Evolutionary conservation across 441 rosid species (phyloP).

Genomic region (Flueggea neowawraea): DNA sequence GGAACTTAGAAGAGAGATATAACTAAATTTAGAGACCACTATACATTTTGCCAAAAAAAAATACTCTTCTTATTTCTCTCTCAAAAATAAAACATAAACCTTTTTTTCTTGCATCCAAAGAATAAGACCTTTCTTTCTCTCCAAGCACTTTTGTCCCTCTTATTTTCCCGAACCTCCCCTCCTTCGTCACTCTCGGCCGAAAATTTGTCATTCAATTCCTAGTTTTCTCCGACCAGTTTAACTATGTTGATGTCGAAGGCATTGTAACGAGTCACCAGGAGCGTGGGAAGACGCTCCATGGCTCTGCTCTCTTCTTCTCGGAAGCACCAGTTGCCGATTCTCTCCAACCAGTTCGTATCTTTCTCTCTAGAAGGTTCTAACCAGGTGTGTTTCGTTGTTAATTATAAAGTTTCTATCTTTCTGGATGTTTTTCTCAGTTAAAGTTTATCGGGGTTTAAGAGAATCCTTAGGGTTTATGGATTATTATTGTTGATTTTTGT

Average conservation of each 20-base stretch:
- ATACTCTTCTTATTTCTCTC: neutral
- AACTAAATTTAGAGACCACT: too few relatives aligned
- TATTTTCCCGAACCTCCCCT: neutral
- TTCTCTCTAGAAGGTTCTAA: slow-evolving; percentile 24
- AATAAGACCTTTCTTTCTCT: slow-evolving; percentile 10
- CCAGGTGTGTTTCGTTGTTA: slow-evolving; percentile 33
- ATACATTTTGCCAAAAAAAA: neutral
- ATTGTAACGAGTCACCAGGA: slow-evolving; percentile 47
- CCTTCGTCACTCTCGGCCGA: neutral
- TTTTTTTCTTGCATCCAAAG: too few relatives aligned
- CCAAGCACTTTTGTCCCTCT: slow-evolving; percentile 4
- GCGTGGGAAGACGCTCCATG: slow-evolving; percentile 42
- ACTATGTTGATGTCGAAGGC: slow-evolving; percentile 48
- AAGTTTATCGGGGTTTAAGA: slow-evolving; percentile 29
- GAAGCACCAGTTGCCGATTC: slow-evolving; percentile 31
- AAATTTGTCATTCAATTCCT: neutral
- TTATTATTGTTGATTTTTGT: neutral
- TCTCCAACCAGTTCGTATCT: slow-evolving; percentile 37
- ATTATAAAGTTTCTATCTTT: neutral
- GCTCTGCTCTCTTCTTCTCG: slow-evolving; percentile 31
- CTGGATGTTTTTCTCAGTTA: neutral
- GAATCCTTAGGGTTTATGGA: slow-evolving; percentile 36
- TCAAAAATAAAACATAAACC: neutral
- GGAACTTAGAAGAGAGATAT: too few relatives aligned
- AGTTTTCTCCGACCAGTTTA: neutral